phyloP scores from a whole-genome alignment of 345 rosid genomes.

The Trapa incisa region DNA sequence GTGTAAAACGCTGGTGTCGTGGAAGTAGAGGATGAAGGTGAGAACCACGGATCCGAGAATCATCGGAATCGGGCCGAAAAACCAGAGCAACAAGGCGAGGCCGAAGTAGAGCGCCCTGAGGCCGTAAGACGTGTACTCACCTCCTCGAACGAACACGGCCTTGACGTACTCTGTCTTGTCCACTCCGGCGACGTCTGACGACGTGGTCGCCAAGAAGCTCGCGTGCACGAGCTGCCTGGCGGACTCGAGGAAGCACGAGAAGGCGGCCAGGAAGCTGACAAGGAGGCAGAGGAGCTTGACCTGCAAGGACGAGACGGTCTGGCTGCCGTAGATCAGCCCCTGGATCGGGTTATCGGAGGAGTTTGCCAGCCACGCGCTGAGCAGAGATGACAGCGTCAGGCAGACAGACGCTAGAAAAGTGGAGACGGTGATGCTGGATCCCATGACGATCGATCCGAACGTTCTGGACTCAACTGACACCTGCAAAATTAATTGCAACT shows the following conservation, averaged over 20 bases:
- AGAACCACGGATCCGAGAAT: constrained; percentile 36
- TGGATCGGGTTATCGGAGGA: constrained; percentile 26
- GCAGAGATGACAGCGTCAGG: too few species aligned
- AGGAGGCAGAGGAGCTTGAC: constrained; percentile 56
- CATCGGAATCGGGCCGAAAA: constrained; percentile 84
- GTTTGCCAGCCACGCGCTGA: constrained; percentile 41
- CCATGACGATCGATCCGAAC: constrained; percentile 8
- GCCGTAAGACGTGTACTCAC: too few species aligned
- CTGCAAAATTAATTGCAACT: neutral
- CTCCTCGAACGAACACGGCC: too few species aligned
- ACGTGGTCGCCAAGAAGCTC: too few species aligned
- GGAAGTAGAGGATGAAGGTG: constrained; percentile 34
- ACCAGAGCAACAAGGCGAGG: constrained; percentile 54
- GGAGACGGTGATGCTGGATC: constrained; percentile 46
- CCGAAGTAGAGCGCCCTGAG: constrained; percentile 57
- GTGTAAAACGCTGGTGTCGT: neutral
- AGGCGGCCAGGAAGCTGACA: constrained; percentile 49
- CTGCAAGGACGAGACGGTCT: constrained; percentile 34
- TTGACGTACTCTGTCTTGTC: too few species aligned
- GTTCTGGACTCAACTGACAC: neutral
- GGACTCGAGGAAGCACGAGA: constrained; percentile 39
- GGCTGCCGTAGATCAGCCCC: constrained; percentile 50
- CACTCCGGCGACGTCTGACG: too few species aligned
- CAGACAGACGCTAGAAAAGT: constrained; percentile 38
- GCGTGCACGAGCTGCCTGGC: too few species aligned